Evolutionary conservation across 352 stramenopile species (phyloP).

Genomic region (Globisporangium viniferum): DNA sequence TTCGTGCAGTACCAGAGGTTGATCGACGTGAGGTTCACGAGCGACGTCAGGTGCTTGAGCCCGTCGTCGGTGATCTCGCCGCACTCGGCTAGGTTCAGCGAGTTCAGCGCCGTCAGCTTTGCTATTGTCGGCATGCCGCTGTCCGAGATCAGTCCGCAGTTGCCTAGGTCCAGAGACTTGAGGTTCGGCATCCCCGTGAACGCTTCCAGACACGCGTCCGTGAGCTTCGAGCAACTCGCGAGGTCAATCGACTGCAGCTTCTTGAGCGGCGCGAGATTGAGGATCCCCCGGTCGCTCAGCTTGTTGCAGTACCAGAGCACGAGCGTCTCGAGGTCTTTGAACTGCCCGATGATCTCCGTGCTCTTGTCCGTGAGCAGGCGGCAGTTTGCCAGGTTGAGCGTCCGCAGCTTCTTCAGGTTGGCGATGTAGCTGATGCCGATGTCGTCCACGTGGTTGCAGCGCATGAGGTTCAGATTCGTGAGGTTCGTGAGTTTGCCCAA

Average conservation of each 20-base stretch:
- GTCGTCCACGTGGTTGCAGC: slow-evolving; percentile 72
- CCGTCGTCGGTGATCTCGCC: slow-evolving; percentile 64
- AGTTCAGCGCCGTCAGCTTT: slow-evolving; percentile 50
- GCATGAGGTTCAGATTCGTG: slow-evolving; percentile 78
- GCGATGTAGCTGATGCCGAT: slow-evolving; percentile 41
- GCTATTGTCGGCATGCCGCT: slow-evolving; percentile 47
- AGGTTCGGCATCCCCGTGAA: slow-evolving; percentile 56
- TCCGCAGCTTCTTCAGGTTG: slow-evolving; percentile 45
- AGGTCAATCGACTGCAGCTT: slow-evolving; percentile 70
- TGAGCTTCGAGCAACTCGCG: slow-evolving; percentile 70
- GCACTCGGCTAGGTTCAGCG: slow-evolving; percentile 71
- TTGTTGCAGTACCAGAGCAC: slow-evolving; percentile 87
- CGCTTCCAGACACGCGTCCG: slow-evolving; percentile 42
- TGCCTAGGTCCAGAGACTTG: slow-evolving; percentile 72
- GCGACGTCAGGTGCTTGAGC: slow-evolving; percentile 39
- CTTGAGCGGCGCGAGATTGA: slow-evolving; percentile 31
- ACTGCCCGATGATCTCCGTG: slow-evolving; percentile 35
- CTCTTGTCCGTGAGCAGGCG: slow-evolving; percentile 66
- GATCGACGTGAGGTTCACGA: slow-evolving; percentile 53
- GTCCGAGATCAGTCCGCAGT: slow-evolving; percentile 73
- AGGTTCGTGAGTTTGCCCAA: slow-evolving; percentile 55
- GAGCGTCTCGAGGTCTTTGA: slow-evolving; percentile 56
- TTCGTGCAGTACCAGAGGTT: slow-evolving; percentile 85
- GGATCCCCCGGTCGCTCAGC: slow-evolving; percentile 61
- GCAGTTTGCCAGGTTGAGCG: slow-evolving; percentile 80